Percentiles rank a stretch among this genome's conserved stretches.
Conservation (phyloP, 1,284 basidiomycete species). For the Leccinum solheimii region DNA sequence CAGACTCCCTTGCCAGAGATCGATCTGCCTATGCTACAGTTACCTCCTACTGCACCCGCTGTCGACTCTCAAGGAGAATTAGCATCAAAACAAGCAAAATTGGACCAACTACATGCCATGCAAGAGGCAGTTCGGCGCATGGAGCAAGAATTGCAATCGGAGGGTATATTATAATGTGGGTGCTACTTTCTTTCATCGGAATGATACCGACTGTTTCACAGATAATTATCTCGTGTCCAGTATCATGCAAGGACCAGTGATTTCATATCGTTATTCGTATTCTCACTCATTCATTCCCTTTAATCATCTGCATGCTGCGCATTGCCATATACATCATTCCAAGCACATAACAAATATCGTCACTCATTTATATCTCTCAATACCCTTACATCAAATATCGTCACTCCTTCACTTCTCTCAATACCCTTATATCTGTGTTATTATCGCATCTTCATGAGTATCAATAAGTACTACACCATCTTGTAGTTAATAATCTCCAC, state of each 20-base stretch:
- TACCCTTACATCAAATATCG: neutral
- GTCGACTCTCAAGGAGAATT: neutral
- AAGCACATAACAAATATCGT: neutral
- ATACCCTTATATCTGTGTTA: slow-evolving; percentile 2
- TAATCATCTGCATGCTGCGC: neutral
- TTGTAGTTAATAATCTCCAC: neutral
- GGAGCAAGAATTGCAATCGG: slow-evolving; percentile 29
- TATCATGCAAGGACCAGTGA: neutral
- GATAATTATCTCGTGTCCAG: slow-evolving; percentile 4
- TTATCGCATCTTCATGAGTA: neutral
- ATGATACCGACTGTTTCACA: neutral
- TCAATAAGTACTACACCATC: neutral
- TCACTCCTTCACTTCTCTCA: neutral
- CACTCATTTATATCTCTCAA: neutral
- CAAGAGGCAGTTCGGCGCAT: slow-evolving; percentile 31
- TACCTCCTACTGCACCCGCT: slow-evolving; percentile 11
- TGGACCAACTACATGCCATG: slow-evolving; percentile 26
- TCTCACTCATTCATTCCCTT: neutral
- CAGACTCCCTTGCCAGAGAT: slow-evolving; percentile 21
- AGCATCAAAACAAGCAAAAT: slow-evolving; percentile 17
- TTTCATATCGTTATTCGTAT: slow-evolving; percentile 26
- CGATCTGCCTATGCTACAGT: slow-evolving; percentile 28
- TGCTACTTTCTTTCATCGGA: neutral
- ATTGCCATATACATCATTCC: neutral
- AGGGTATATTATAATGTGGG: slow-evolving; percentile 24